Evolutionary conservation across 257 asterid species (phyloP), one percentile per base, ranked within the genome.

Genomic region (Ocimum tenuiflorum): DNA sequence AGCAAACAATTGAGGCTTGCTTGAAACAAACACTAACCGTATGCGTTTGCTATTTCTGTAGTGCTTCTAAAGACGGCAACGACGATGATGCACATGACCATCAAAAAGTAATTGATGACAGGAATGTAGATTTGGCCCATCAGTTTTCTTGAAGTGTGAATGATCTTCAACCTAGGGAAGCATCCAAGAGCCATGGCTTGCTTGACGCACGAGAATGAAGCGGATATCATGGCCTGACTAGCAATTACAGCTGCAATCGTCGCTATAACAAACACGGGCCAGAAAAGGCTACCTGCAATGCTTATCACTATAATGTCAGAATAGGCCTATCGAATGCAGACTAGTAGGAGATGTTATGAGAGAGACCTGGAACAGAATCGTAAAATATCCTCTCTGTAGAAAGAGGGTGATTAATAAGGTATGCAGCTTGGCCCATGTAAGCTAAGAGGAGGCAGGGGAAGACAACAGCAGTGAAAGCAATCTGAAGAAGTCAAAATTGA

Each of bases 111-210:
- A 65, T 94, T 94, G 81, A 94, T 76, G 50, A 86, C 95, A 6
- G 99, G 97, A 69, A 94, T 83, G 70, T 90, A 94, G 33, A 94
- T 90, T 70, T 94, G 99, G 6, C 99, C 99, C 97, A 90, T 90
- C 48, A 71, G 76, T 75, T 84, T 84, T 69, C 75, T 88, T 7
- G 99, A 94, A 51, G 97, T 94, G 83, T 94, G 97, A 39, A 94
- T 61, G n/a, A 90, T 80, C 82, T 94, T 94, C 79, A 94, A 63
- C 60, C 99, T 64, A 1, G 99, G 99, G 80, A 94, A 94, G 86
- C 99, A 90, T 31, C 97, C 96, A 3, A 94, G 97, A 50, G 99
- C 95, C 96, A 88, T 88, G 48, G 97, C 82, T 77, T 94, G 99
- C 74, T 90, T 94, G 48, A 94, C 87, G 65, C 96, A 88, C 0